phyloP scores from a whole-genome alignment of 805 yeast genomes.

The Isabelozyma gotoi region DNA sequence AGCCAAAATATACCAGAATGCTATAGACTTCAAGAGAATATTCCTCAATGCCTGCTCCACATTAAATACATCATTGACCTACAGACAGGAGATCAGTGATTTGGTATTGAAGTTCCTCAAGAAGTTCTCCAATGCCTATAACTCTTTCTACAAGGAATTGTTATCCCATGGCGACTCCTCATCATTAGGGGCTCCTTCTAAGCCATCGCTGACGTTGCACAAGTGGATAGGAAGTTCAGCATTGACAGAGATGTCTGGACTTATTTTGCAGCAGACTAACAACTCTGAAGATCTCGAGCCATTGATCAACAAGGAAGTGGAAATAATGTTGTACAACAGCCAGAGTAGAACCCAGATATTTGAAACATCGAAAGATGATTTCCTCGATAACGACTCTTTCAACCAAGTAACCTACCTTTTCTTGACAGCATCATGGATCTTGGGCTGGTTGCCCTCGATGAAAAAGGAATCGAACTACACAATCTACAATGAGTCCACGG shows the following conservation, averaged over 20 bases:
- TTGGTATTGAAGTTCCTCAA: constrained; percentile 39
- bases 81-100: constrained; percentile 41
- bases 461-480: constrained; percentile 40
- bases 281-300: constrained; percentile 9
- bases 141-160: constrained; percentile 36
- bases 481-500: constrained; percentile 15
- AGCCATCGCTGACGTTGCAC: constrained; percentile 24
- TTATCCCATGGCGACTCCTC: constrained; percentile 24
- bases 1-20: constrained; percentile 36
- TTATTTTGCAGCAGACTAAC: constrained; percentile 13
- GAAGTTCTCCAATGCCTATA: constrained; percentile 32
- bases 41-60: constrained; percentile 49
- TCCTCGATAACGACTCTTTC: constrained; percentile 53
- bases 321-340: constrained; percentile 22
- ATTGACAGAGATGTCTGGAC: constrained; percentile 21
- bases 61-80: constrained; percentile 60
- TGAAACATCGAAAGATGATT: constrained; percentile 46
- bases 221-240: constrained; percentile 34
- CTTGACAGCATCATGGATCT: constrained; percentile 55
- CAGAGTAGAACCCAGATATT: constrained; percentile 19
- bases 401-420: constrained; percentile 53
- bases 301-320: constrained; percentile 22
- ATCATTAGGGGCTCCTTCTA: constrained; percentile 5
- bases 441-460: constrained; percentile 59
- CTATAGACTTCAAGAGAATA: constrained; percentile 46